A percentile compares a stretch with the other conserved stretches of the same genome.
Evolutionary conservation across 495 filamentous ascomycete genomes (phyloP).

Genomic region (Pyrenopolyporus hunteri): DNA sequence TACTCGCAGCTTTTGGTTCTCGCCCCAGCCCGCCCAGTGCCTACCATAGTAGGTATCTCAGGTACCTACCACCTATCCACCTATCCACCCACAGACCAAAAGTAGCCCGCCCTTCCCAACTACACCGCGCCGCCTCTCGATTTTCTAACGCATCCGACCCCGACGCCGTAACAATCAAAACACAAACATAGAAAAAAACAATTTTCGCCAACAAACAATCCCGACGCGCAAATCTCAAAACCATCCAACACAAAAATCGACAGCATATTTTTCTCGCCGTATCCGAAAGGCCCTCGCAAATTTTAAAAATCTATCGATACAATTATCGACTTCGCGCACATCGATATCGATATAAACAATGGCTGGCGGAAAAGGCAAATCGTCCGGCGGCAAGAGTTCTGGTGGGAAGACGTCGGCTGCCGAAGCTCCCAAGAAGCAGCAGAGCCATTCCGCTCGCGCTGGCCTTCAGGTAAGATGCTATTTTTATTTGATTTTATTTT

Average conservation of each 20-base stretch:
- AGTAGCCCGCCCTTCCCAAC: constrained; percentile 7
- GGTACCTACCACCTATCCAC: neutral
- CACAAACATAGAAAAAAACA: constrained; percentile 42
- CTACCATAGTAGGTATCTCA: too few species aligned
- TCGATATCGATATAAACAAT: constrained; percentile 48
- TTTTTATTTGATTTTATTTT: constrained; percentile 9
- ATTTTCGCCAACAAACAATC: constrained; percentile 39
- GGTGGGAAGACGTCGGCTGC: constrained; percentile 81
- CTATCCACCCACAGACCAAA: too few species aligned
- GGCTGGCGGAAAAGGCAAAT: constrained; percentile 93
- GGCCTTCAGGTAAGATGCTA: constrained; percentile 88
- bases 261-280: neutral
- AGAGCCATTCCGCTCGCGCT: constrained; percentile 97
- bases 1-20: neutral
- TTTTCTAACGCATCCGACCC: constrained; percentile 31
- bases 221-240: constrained; percentile 41
- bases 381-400: constrained; percentile 84
- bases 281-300: neutral
- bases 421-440: constrained; percentile 82
- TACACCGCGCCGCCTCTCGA: constrained; percentile 40
- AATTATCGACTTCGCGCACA: constrained; percentile 40
- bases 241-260: constrained; percentile 15
- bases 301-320: neutral
- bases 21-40: neutral
- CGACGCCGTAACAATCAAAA: constrained; percentile 28